Evolutionary conservation across 1,284 basidiomycete species (phyloP), one percentile per base, ranked within the genome.

Genomic region (Mycocalia duriaeana): DNA sequence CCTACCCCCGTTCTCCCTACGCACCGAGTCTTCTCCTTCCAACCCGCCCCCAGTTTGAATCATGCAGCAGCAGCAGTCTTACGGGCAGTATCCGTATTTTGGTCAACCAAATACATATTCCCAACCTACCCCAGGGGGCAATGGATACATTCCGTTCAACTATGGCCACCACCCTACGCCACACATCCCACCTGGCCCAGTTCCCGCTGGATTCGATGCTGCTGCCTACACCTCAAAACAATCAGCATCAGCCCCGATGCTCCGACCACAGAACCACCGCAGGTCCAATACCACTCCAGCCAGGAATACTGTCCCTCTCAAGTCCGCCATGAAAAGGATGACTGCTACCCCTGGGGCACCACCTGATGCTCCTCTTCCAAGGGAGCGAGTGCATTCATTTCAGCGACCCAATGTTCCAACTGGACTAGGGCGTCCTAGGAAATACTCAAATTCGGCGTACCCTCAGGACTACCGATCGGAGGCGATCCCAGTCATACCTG

Each of bases 291-390:
- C 50, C 3, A 25, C 31, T 18, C 37, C 44, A 22, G 22, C 39
- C 5, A 20, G 39, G 24, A 41, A 24, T 18, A 41, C 49, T 13
- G 47, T 63, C 0, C 71, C 70, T 3, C 66, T 79, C 40, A 84
- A 74, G 64, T 77, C 83, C 24, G 82, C 80, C 0, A 61, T 87
- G 60, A 86, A 81, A 62, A 81, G 75, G 62, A 81, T 74, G 53
- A 47, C 60, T 3, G 50, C 58, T 28, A 55, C 57, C n/a, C 53
- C 57, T 18, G 48, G 56, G 7, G 54, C 54, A 11, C 42, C 50
- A 20, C 22, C 57, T 25, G 51, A 45, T 8, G 46, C 42, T 23
- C 50, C 51, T 35, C 39, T 60, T 7, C 48, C 58, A 22, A 55
- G 67, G 42, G 57, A 57, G 14, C 62, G 64, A 44, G 62, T 62